A percentile compares a stretch with the other conserved stretches of the same genome.
Evolutionary conservation across 2,329 filamentous ascomycete species (phyloP).

Genomic region (Pseudocercospora crystallina): DNA sequence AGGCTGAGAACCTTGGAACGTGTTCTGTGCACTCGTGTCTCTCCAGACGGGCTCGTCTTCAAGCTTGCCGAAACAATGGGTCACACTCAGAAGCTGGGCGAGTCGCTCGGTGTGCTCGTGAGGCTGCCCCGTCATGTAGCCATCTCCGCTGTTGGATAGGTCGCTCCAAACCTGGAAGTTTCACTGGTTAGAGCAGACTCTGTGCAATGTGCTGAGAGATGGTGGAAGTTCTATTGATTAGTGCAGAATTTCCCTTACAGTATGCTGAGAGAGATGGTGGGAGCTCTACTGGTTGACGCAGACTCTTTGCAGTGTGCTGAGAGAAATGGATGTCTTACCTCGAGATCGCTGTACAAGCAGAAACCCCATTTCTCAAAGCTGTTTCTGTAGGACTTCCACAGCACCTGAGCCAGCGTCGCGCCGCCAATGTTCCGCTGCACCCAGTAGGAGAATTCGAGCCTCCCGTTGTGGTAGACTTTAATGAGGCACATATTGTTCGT

Average conservation of each 20-base stretch:
- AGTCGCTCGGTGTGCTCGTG: slow-evolving; percentile 8
- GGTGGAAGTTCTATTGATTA: too few species aligned
- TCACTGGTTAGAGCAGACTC: not conserved
- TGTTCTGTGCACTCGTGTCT: not conserved
- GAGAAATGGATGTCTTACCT: too few species aligned
- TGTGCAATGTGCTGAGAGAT: too few species aligned
- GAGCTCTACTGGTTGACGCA: not conserved
- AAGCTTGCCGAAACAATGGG: slow-evolving; percentile 24
- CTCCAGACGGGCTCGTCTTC: slow-evolving; percentile 19
- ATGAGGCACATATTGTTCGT: slow-evolving; percentile 12
- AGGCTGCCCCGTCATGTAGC: not conserved
- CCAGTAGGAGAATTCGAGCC: slow-evolving; percentile 29
- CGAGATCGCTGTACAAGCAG: too few species aligned
- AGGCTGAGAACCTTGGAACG: slow-evolving; percentile 5
- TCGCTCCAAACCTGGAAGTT: slow-evolving; percentile 16
- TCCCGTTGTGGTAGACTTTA: slow-evolving; percentile 18
- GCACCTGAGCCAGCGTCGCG: slow-evolving; percentile 21
- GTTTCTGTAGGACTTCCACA: slow-evolving; percentile 31
- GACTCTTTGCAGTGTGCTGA: too few species aligned
- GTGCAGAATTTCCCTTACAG: too few species aligned
- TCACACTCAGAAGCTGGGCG: slow-evolving; percentile 17
- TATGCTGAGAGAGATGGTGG: too few species aligned
- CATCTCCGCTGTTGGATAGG: slow-evolving; percentile 18
- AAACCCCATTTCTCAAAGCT: not conserved
- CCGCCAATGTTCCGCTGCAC: slow-evolving; percentile 22